These are phyloP conservation scores for Lactifluus pinguis DNA, from an alignment of 768 basidiomycete genomes.

Conservation along the genomic window DNA sequence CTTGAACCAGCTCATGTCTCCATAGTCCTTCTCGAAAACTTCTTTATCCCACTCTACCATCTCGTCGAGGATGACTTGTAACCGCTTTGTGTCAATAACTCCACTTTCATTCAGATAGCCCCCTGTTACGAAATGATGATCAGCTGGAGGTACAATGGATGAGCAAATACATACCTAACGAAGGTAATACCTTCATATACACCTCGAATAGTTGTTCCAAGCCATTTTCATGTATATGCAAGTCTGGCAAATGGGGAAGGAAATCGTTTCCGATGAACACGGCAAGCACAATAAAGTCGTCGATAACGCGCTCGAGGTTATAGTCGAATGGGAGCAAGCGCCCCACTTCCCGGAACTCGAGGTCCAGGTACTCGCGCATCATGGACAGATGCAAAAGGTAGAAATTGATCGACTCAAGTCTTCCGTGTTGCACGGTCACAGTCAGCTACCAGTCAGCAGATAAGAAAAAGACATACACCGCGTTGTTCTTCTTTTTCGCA, in stretches of 20 bases:
- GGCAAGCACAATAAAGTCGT: conserved; percentile 94
- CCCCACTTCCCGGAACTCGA: conserved; percentile 79
- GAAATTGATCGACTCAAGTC: conserved; percentile 77
- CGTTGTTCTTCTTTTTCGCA: conserved; percentile 56
- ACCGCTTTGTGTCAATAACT: conserved; percentile 62
- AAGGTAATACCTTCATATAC: conserved; percentile 87
- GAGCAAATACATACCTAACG: conserved; percentile 40
- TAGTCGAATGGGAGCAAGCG: conserved; percentile 68
- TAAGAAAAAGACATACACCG: conserved; percentile 33
- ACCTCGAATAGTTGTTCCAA: conserved; percentile 89
- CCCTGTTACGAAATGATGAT: conserved; percentile 34
- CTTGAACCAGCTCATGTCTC: conserved; percentile 88
- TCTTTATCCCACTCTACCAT: conserved; percentile 85
- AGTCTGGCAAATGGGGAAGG: conserved; percentile 87
- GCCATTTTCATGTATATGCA: conserved; percentile 97
- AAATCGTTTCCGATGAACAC: conserved; percentile 99
- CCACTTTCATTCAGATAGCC: conserved; percentile 94
- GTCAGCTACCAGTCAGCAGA: neutral
- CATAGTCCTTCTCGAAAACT: conserved; percentile 84
- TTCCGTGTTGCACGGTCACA: conserved; percentile 20
- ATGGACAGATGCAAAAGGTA: conserved; percentile 91
- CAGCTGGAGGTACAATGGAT: neutral
- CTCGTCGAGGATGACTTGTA: conserved; percentile 84
- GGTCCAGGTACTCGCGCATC: conserved; percentile 93
- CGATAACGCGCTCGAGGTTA: conserved; percentile 88